A percentile compares a stretch with the other conserved stretches of the same genome.
These are phyloP conservation scores for Limonium bicolor DNA, from an alignment of 148 eudicot genomes.

Conservation along the genomic window DNA sequence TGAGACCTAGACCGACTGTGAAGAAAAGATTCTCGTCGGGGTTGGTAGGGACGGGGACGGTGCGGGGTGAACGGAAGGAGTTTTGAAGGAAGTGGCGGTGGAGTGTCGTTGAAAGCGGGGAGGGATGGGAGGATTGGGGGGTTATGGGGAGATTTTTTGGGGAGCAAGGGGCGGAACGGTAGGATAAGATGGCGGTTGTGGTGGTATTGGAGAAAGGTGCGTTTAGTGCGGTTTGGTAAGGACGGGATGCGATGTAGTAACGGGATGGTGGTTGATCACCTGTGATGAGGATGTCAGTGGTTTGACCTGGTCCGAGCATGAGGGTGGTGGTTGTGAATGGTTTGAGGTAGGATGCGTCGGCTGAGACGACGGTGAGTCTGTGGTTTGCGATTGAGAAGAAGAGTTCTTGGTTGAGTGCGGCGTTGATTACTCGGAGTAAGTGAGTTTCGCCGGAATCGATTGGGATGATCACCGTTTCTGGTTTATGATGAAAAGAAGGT, in stretches of 20 bases:
- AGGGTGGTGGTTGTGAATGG: slow-evolving; percentile 65
- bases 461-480: slow-evolving; percentile 61
- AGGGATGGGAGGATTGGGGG: slow-evolving; percentile 53
- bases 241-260: slow-evolving; percentile 67
- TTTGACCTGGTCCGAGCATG: slow-evolving; percentile 91
- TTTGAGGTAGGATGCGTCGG: slow-evolving; percentile 82
- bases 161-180: slow-evolving; percentile 45
- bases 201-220: slow-evolving; percentile 82
- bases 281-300: slow-evolving; percentile 66
- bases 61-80: slow-evolving; percentile 35
- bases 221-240: slow-evolving; percentile 75
- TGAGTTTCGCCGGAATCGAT: slow-evolving; percentile 58
- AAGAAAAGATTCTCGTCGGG: slow-evolving; percentile 53
- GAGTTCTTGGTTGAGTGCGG: slow-evolving; percentile 79
- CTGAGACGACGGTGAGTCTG: slow-evolving; percentile 65
- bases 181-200: slow-evolving; percentile 71
- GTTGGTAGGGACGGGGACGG: slow-evolving; percentile 36
- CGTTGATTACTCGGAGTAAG: slow-evolving; percentile 71
- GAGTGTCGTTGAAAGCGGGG: slow-evolving; percentile 51
- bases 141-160: slow-evolving; percentile 29
- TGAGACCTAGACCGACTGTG: slow-evolving; percentile 68
- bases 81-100: slow-evolving; percentile 56
- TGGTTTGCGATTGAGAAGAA: slow-evolving; percentile 83
- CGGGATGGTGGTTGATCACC: slow-evolving; percentile 55
- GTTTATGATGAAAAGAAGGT: slow-evolving; percentile 7